Base-by-base conservation (phyloP, 2,329 filamentous ascomycete genomes). In the Fonsecaea pedrosoi region DNA sequence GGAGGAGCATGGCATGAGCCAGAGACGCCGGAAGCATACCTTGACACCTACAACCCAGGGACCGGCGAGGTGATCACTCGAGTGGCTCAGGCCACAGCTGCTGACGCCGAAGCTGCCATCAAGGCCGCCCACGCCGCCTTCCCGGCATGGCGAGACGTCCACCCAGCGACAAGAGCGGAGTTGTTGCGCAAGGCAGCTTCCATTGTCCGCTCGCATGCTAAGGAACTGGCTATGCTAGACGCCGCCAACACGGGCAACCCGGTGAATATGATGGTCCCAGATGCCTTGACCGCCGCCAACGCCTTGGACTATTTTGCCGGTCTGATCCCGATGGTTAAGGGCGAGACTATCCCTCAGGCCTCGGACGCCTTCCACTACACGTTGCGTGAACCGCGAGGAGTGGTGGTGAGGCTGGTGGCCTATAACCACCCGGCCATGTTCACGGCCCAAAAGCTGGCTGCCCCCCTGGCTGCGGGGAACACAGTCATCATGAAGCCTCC, bases 381-480 rank as follows among this genome's bases (percentile, higher is more conserved):
- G 72, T 83, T 83, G 76, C 85, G 87, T 72, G 91, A 94, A 84
- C 90, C 91, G 12, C 82, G 91, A 67, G 89, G 89, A 78, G 89
- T 91, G 70, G 92, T 90, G 79, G 91, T 87, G 76, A 90, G 93
- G 78, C 92, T 92, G 77, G 92, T 92, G 74, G 90, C 90, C 71
- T 92, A 89, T 89, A 92, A 92, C 84, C 92, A 92, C 82, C 90
- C 90, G 2, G 82, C 94, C 54, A 86, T 91, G 76, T 94, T 94
- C 91, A 85, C 85, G 85, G 77, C 86, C 56, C 93, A 90, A 90
- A 94, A 94, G 85, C 80, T 92, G 0, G 90, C 89, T 8, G 90
- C 90, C 10, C 85, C 86, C 10, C 72, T 88, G 7, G 85, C 85
- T 0, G 80, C 81, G 63, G 85, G 85, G 32, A 87, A 88, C 72